A percentile compares a stretch with the other conserved stretches of the same genome.
Evolutionary conservation across 2,329 filamentous ascomycete species (phyloP).

Genomic region (Colletotrichum higginsianum): DNA sequence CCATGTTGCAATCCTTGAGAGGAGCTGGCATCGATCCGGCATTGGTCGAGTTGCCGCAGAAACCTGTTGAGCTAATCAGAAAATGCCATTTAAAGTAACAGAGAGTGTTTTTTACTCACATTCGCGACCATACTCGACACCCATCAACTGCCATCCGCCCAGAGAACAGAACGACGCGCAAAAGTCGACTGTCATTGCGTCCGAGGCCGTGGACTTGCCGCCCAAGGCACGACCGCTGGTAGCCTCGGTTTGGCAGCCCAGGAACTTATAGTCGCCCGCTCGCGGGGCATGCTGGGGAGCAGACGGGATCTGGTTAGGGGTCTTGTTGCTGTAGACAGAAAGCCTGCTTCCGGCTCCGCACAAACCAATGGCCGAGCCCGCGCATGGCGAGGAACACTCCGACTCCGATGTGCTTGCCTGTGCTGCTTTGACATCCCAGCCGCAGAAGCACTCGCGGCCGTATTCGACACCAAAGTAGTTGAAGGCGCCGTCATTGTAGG

Average conservation of each 20-base stretch:
- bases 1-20: slow-evolving; percentile 44
- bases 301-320: slow-evolving; percentile 37
- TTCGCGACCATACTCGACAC: slow-evolving; percentile 49
- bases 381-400: slow-evolving; percentile 43
- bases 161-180: slow-evolving; percentile 47
- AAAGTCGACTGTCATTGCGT: slow-evolving; percentile 46
- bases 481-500: slow-evolving; percentile 42
- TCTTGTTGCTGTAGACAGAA: slow-evolving; percentile 45
- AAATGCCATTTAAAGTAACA: background rate
- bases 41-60: slow-evolving; percentile 45
- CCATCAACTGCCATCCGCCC: slow-evolving; percentile 44
- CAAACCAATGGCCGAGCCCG: slow-evolving; percentile 29
- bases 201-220: slow-evolving; percentile 40
- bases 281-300: slow-evolving; percentile 39
- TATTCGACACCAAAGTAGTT: slow-evolving; percentile 49
- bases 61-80: slow-evolving; percentile 22
- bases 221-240: slow-evolving; percentile 44
- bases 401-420: slow-evolving; percentile 41
- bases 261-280: slow-evolving; percentile 43
- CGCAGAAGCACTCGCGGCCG: slow-evolving; percentile 46
- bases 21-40: slow-evolving; percentile 40
- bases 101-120: slow-evolving; percentile 33
- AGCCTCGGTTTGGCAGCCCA: slow-evolving; percentile 46
- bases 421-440: slow-evolving; percentile 42
- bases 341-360: slow-evolving; percentile 44